Evolutionary conservation across 108 stramenopile genomes (phyloP), one percentile per base, ranked within the genome.

Genomic region (Bacterosira constricta): DNA sequence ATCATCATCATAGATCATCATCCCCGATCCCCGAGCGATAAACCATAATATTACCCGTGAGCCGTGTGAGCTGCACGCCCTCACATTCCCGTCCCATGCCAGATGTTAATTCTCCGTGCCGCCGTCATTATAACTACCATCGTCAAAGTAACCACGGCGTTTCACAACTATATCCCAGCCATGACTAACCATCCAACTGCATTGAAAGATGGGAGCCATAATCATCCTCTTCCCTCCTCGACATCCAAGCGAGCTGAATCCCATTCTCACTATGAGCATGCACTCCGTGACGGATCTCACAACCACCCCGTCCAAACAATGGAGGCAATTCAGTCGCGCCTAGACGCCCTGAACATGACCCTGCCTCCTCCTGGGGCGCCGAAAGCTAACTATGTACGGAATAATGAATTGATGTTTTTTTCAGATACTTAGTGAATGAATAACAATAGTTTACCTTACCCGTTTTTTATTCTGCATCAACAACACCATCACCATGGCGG

Each of bases 331-430:
- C 27, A 77, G 6, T 32, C 75, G 12, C 75, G 75, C 51, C 75
- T 77, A 42, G 41, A 60, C 34, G 42, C 35, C 26, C 62, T 63
- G 6, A 63, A 69, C 20, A 46, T 69, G 41, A 30, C 15, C 12
- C 59, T 77, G 10, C 75, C 75, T 44, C 61, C 75, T 2, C 67
- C 75, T 25, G 75, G 75, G 38, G 47, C 66, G 27, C 67, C 75
- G 18, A 77, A 77, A 36, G 75, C 75, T 17, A 77, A 77, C 35
- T 77, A 77, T 47, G 55, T 56, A 56, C n/a, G n/a, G n/a, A n/a
- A n/a, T n/a, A 56, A 32, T 56, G 32, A 34, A 35, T 35, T 42
- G 12, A 2, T 11, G 10, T 11, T 42, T 8, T 0, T 34, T n/a
- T 36, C 55, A 17, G 20, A 20, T 10, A 8, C 9, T 4, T 17